Conservation (phyloP, 1,139 yeast species). For the Taiozyma sp. region DNA sequence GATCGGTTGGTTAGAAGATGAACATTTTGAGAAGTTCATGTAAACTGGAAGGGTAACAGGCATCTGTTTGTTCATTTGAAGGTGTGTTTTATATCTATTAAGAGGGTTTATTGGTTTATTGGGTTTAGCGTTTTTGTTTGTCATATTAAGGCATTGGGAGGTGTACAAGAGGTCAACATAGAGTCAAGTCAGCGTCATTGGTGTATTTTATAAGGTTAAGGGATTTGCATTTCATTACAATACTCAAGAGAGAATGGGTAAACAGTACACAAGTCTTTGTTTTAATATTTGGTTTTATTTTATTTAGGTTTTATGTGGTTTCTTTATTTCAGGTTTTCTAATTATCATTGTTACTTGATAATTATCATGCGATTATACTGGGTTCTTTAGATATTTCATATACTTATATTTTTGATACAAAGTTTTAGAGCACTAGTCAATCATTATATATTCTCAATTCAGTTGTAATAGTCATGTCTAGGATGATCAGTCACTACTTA, state of each 20-base stretch:
- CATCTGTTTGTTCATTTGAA: too few relatives aligned
- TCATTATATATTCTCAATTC: too few relatives aligned
- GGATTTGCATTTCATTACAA: not conserved
- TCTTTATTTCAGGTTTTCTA: not conserved
- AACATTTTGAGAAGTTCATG: slow-evolving; percentile 43
- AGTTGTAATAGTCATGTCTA: too few relatives aligned
- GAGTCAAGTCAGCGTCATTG: not conserved
- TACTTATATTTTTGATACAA: too few relatives aligned
- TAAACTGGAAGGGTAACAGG: not conserved
- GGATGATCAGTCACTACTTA: too few relatives aligned
- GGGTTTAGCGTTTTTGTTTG: too few relatives aligned
- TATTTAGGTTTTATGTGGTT: not conserved
- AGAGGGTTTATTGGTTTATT: not conserved
- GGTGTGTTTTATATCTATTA: too few relatives aligned
- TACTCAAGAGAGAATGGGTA: not conserved
- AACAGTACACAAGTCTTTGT: not conserved
- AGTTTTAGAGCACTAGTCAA: too few relatives aligned
- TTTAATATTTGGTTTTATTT: not conserved
- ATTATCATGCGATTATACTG: not conserved
- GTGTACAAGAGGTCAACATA: not conserved
- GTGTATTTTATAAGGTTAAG: not conserved
- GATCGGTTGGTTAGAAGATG: slow-evolving; percentile 92
- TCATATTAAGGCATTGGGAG: not conserved
- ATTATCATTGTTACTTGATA: too few relatives aligned
- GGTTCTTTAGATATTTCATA: not conserved